A percentile compares a stretch with the other conserved stretches of the same genome.
These are phyloP conservation scores for Xylaria sp. DNA, from an alignment of 2,329 filamentous ascomycete genomes.

Conservation along the genomic window DNA sequence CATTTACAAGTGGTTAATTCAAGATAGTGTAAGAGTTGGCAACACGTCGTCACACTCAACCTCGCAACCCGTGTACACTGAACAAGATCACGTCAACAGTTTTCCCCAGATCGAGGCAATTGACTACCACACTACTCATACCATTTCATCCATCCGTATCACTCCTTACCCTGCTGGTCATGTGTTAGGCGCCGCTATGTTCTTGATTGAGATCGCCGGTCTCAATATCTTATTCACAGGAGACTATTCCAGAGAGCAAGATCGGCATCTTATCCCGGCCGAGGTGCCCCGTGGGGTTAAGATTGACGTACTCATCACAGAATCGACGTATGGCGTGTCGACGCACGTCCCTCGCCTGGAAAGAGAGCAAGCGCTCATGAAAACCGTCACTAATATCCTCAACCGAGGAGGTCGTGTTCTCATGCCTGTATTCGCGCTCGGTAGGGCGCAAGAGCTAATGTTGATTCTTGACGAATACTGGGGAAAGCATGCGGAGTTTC, in stretches of 20 bases:
- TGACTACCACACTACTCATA: conserved; percentile 98
- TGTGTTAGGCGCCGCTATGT: conserved; percentile 98
- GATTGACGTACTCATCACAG: conserved; percentile 95
- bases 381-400: conserved; percentile 89
- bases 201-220: conserved; percentile 94
- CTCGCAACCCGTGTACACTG: conserved; percentile 87
- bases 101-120: conserved; percentile 96
- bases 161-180: conserved; percentile 97
- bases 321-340: conserved; percentile 96
- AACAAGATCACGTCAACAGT: conserved; percentile 93
- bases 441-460: conserved; percentile 91
- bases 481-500: conserved; percentile 87
- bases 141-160: conserved; percentile 94
- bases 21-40: conserved; percentile 93
- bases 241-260: conserved; percentile 95
- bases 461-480: conserved; percentile 98
- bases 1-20: conserved; percentile 99
- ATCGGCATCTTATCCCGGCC: conserved; percentile 93
- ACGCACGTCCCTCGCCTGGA: conserved; percentile 92
- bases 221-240: conserved; percentile 98
- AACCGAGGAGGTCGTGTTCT: conserved; percentile 92
- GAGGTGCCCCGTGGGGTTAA: conserved; percentile 89
- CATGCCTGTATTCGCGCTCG: conserved; percentile 95
- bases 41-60: conserved; percentile 72
- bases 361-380: conserved; percentile 93